A percentile compares a stretch with the other conserved stretches of the same genome.
phyloP scores from a whole-genome alignment of 2,329 filamentous ascomycete species.

The Ophiostoma fasciatum region DNA sequence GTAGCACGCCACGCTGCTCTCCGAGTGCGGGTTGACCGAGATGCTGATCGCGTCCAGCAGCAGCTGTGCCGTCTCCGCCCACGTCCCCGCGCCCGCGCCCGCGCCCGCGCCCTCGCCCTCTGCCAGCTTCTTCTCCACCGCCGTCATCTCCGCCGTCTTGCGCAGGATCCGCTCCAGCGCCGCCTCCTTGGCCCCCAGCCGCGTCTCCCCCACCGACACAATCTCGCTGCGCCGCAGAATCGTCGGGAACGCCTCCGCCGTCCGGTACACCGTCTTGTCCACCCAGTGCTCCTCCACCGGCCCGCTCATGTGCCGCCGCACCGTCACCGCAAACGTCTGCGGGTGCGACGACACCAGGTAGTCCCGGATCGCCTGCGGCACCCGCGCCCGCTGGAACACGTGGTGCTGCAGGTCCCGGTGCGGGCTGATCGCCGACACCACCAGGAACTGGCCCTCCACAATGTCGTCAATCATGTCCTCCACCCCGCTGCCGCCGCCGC shows the following conservation, averaged over 20 bases:
- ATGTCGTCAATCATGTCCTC: conserved; percentile 49
- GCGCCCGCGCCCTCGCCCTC: conserved; percentile 48
- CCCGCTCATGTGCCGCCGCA: conserved; percentile 53
- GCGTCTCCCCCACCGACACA: conserved; percentile 48
- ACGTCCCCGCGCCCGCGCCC: too few species aligned
- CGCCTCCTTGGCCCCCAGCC: conserved; percentile 65
- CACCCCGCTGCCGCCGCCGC: conserved; percentile 25
- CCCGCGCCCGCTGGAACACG: conserved; percentile 76
- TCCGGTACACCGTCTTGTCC: conserved; percentile 74
- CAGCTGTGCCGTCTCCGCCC: conserved; percentile 50
- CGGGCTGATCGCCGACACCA: conserved; percentile 65
- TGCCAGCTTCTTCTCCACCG: conserved; percentile 57
- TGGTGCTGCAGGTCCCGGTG: conserved; percentile 71
- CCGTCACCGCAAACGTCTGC: conserved; percentile 63
- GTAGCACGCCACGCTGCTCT: conserved; percentile 68
- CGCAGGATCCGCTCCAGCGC: conserved; percentile 79
- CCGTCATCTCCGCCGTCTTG: conserved; percentile 73
- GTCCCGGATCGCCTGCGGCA: conserved; percentile 71
- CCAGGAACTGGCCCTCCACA: conserved; percentile 78
- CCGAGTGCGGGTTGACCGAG: conserved; percentile 57
- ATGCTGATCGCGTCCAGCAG: conserved; percentile 64
- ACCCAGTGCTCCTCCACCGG: conserved; percentile 59
- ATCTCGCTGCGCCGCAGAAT: conserved; percentile 83
- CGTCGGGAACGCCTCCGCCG: conserved; percentile 77
- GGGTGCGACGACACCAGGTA: conserved; percentile 69